phyloP scores from a whole-genome alignment of 768 basidiomycete genomes.

The Leucosporidium yakuticum region DNA sequence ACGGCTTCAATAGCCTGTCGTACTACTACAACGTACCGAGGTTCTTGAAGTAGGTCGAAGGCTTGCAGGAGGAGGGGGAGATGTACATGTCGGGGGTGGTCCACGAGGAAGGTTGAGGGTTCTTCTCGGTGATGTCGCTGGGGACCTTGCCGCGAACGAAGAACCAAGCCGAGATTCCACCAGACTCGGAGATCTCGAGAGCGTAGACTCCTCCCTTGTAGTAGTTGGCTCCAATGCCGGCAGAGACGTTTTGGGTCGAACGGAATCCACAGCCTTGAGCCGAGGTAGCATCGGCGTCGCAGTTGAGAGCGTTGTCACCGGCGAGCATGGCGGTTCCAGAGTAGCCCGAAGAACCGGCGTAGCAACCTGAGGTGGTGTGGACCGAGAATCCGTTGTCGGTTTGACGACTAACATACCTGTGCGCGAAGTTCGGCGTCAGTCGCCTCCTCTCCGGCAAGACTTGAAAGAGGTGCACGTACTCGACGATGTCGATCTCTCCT shows the following conservation, averaged over 20 bases:
- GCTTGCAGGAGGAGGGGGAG: conserved; percentile 3
- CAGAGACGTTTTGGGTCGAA: background rate
- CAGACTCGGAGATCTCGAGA: conserved; percentile 43
- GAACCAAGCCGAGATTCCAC: conserved; percentile 52
- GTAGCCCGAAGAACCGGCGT: too few species aligned
- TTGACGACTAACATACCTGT: too few species aligned
- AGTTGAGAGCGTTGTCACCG: conserved; percentile 17
- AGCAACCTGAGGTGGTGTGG: too few species aligned
- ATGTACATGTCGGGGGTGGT: conserved; percentile 45
- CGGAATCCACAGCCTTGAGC: conserved; percentile 29
- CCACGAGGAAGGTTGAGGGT: conserved; percentile 48
- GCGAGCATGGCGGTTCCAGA: conserved; percentile 12
- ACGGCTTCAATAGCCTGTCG: too few species aligned
- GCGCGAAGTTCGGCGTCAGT: too few species aligned
- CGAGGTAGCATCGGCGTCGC: conserved; percentile 15
- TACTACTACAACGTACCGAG: too few species aligned
- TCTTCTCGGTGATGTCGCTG: conserved; percentile 22
- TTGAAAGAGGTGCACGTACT: too few species aligned
- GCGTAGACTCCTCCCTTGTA: conserved; percentile 50
- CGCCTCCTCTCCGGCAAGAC: too few species aligned
- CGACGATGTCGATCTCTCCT: too few species aligned
- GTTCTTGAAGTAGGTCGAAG: conserved; percentile 19
- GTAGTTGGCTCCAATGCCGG: conserved; percentile 48
- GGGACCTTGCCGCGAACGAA: conserved; percentile 44
- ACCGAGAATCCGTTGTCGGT: too few species aligned